phyloP scores from a whole-genome alignment of 306 rosid genomes.

The Gastrolobium villosum region DNA sequence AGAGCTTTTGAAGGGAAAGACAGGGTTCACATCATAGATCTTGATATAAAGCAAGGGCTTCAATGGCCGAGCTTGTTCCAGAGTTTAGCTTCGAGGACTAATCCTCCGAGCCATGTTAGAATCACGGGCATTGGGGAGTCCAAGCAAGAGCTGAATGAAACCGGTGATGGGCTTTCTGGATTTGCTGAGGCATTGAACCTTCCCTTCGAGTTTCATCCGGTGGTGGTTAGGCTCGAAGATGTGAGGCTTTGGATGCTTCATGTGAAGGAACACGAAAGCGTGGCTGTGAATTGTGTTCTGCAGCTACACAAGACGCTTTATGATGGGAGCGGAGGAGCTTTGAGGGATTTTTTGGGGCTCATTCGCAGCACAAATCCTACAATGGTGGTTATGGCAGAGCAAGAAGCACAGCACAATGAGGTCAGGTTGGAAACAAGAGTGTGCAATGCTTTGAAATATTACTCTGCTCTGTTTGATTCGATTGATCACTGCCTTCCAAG shows the following conservation, averaged over 20 bases:
- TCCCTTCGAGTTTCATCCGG: conserved; percentile 94
- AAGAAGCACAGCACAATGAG: conserved; percentile 86
- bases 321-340: conserved; percentile 71
- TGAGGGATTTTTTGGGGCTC: conserved; percentile 83
- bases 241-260: conserved; percentile 99
- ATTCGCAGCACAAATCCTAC: conserved; percentile 87
- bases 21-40: conserved; percentile 94
- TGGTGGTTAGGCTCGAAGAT: conserved; percentile 95
- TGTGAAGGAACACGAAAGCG: conserved; percentile 89
- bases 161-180: conserved; percentile 90
- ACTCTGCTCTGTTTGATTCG: conserved; percentile 82
- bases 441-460: conserved; percentile 71
- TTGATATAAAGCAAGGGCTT: conserved; percentile 91
- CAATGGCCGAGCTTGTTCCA: conserved; percentile 99
- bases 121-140: conserved; percentile 95
- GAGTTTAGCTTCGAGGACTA: conserved; percentile 79
- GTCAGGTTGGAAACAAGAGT: conserved; percentile 72
- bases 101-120: conserved; percentile 91
- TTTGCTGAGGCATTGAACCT: conserved; percentile 84
- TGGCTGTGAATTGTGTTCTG: conserved; percentile 81
- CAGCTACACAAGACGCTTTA: conserved; percentile 91
- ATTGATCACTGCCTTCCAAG: conserved; percentile 66
- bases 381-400: conserved; percentile 76
- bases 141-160: conserved; percentile 89
- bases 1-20: conserved; percentile 98